Evolutionary conservation across 2,329 filamentous ascomycete genomes (phyloP).

Genomic region (Lizonia empirigonia): DNA sequence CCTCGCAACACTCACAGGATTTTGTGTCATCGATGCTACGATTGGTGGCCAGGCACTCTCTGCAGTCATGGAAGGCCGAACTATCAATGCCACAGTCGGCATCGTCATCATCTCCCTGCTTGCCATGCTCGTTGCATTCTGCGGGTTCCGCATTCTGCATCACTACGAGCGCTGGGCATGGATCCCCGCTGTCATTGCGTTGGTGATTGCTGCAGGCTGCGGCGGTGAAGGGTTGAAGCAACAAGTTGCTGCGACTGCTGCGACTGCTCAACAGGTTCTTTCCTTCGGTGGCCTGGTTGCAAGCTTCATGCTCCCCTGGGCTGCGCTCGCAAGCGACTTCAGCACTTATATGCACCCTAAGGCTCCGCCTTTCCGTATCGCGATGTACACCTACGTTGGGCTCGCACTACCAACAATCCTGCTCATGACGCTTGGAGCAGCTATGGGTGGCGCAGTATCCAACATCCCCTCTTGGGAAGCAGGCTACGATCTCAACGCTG

Average conservation of each 20-base stretch:
- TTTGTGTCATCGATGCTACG: conserved; percentile 66
- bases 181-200: conserved; percentile 61
- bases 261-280: conserved; percentile 55
- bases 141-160: conserved; percentile 62
- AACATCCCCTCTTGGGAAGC: conserved; percentile 61
- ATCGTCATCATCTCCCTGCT: conserved; percentile 66
- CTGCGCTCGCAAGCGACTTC: conserved; percentile 64
- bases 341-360: conserved; percentile 65
- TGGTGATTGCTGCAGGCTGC: conserved; percentile 61
- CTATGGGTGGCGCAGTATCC: conserved; percentile 65
- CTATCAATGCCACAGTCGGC: conserved; percentile 60
- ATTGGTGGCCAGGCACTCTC: conserved; percentile 60
- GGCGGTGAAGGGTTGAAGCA: conserved; percentile 58
- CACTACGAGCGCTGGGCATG: conserved; percentile 64
- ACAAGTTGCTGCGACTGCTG: conserved; percentile 54
- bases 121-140: conserved; percentile 65
- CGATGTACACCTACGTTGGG: conserved; percentile 63
- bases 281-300: conserved; percentile 67
- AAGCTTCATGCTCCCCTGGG: conserved; percentile 68
- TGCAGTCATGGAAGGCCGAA: conserved; percentile 40
- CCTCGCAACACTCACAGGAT: conserved; percentile 66
- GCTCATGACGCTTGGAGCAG: conserved; percentile 67
- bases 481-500: conserved; percentile 59
- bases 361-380: conserved; percentile 57
- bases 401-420: conserved; percentile 61